Evolutionary conservation across 129 eudicot genomes (phyloP), one percentile per base, ranked within the genome.

Genomic region (Flaveria sonorensis): DNA sequence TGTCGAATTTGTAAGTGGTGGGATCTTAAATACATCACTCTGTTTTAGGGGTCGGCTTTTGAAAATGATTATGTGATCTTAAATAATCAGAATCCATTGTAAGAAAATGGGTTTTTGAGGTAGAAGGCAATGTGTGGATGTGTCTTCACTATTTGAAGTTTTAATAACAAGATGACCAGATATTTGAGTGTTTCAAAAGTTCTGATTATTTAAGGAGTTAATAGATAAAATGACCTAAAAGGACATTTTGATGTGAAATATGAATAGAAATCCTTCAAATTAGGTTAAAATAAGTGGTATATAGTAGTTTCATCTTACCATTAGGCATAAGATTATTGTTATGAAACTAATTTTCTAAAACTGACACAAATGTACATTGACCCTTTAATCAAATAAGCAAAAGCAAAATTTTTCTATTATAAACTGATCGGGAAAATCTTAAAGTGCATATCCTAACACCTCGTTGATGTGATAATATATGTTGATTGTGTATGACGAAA

Each of bases 401-500:
- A 55, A 55, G 28, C 26, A 19, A 55, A 55, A 18, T 55, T 26
- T 53, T 52, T 19, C 19, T 20, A 18, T 56, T 56, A 10, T 8
- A 19, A 56, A 19, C 13, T 56, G 13, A 56, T 56, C 20, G 2
- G 20, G 10, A 56, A 10, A 55, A 19, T 23, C 61, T 14, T 11
- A 55, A 55, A 55, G 28, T 62, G 68, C 20, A 30, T 5, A 66
- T 66, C 14, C 16, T 10, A 36, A 70, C 62, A 20, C 62, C 18
- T 20, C 62, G 6, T 53, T 56, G 62, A 56, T 56, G 28, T 20
- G 10, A 55, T 55, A 55, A 19, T 20, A 56, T 28, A 62, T 63
- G 39, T 64, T 75, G 32, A 75, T 75, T 64, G 3, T 43, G 6
- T 74, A 11, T 18, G 36, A 10, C 52, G 46, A 68, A 78, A 81